Base-by-base conservation (phyloP, 352 stramenopile species). In the Pythium plurisporium region DNA sequence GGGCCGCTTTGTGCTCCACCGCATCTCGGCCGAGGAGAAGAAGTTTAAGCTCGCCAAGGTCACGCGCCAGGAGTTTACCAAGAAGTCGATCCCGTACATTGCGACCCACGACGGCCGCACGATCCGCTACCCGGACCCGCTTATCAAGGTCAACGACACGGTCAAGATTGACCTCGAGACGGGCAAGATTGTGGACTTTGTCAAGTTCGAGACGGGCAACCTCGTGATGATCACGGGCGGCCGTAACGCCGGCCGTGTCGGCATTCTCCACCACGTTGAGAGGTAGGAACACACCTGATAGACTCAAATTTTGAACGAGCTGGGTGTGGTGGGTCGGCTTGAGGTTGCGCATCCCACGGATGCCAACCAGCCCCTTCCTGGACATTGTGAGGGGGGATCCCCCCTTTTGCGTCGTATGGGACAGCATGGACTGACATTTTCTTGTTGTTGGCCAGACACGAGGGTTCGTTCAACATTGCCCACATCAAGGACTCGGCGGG, bases 1-100 rank as follows among this genome's bases (percentile, higher is more conserved):
- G 89, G 96, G 97, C 77, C 93, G 97, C 64, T 99, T 99, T 67
- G 90, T 98, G 58, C 82, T 99, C 46, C 96, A 99, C 86, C 86
- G 93, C 54, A 91, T 99, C 65, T 87, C 93, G 52, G 82, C 96
- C 59, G 89, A 98, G 63, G 97, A 99, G 85, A 96, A 96, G 63
- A 93, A 95, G 70, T 99, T 91, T 87, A 99, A 99, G 91, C 96
- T 99, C 54, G 98, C 92, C 76, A 98, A 97, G 76, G 92, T 99
- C 31, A 98, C 97, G 69, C 79, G 82, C 57, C 78, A 98, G 61
- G 93, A 96, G 72, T 89, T 98, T 62, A 97, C 91, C 19, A 88
- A 91, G 69, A 98, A 98, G 77, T 97, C 97, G 71, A 97, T 99
- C 63, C 97, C 97, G 37, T 97, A 97, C 74, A 87, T 98, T 63